Evolutionary conservation across 108 stramenopile species (phyloP), one percentile per base, ranked within the genome.

Genomic region (Skeletonema marinoi): DNA sequence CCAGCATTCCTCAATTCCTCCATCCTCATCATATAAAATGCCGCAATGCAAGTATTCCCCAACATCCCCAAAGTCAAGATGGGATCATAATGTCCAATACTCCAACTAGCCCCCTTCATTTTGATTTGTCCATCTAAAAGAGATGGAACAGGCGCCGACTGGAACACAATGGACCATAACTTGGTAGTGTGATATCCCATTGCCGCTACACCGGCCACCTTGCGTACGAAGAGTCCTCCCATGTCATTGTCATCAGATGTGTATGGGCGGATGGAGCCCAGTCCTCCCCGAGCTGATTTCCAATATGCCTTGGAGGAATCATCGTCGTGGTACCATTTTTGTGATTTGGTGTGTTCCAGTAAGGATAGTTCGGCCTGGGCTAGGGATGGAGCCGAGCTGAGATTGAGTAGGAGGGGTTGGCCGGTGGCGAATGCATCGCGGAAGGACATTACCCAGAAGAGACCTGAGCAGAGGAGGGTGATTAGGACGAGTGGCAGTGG

Each of bases 231-330:
- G 1, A 96, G 74, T 25, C 92, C 91, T 25, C 95, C 95, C 95
- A 96, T 96, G 65, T 96, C 90, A 78, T 96, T 96, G 44, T 79
- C 90, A 75, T 96, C 95, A 7, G 95, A 92, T 17, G 92, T 92
- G 10, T 88, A 76, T 30, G 76, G 67, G 4, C 80, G 76, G 71
- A 96, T 87, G 50, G 92, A 73, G 60, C 91, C 92, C 30, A 96
- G 69, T 25, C 95, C 95, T 25, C 95, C 95, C 42, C 90, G 90
- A 69, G 84, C 83, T 11, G 95, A 96, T 66, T 91, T 93, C 95
- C 92, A 96, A 32, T 56, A 56, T 10, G 54, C 54, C 25, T 91
- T 92, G 38, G 85, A 84, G 11, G 80, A 68, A 66, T 96, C 82
- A 59, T 91, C 88, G 75, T 56, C 54, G 0, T 56, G 54, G 48